Evolutionary conservation across 495 filamentous ascomycete genomes (phyloP).

Genomic region (Aspergillus campestris): DNA sequence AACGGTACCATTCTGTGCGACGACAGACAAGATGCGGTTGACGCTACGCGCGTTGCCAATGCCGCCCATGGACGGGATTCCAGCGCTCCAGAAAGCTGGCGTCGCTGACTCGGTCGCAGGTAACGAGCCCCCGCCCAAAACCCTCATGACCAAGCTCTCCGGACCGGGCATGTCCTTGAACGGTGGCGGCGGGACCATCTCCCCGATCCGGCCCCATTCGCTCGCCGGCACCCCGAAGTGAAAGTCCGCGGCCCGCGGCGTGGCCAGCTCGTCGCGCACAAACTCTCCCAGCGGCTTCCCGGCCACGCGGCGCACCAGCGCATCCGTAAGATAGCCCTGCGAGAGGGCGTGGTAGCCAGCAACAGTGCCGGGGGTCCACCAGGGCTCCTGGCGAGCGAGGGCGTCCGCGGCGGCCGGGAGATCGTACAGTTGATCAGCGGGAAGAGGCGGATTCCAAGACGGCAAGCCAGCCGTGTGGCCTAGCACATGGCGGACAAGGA

Average conservation of each 20-base stretch:
- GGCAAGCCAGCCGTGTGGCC: conserved; percentile 30
- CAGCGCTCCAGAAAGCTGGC: conserved; percentile 15
- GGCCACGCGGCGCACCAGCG: conserved; percentile 28
- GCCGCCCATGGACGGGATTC: conserved; percentile 23
- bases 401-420: conserved; percentile 15
- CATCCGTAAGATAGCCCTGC: conserved; percentile 33
- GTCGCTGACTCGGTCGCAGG: conserved; percentile 1
- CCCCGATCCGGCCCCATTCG: conserved; percentile 22
- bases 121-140: conserved; percentile 6
- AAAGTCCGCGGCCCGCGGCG: conserved; percentile 33
- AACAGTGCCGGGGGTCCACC: conserved; percentile 34
- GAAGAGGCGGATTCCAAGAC: conserved; percentile 25
- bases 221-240: conserved; percentile 24
- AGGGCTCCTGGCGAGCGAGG: conserved; percentile 32
- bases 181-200: conserved; percentile 12
- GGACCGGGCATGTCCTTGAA: not conserved
- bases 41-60: conserved; percentile 28
- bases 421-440: conserved; percentile 23
- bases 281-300: conserved; percentile 32
- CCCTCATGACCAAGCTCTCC: conserved; percentile 8
- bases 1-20: conserved; percentile 22
- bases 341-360: conserved; percentile 31
- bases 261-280: conserved; percentile 31
- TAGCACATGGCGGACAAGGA: conserved; percentile 34
- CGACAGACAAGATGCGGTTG: conserved; percentile 21